These are phyloP conservation scores for Verticillium nubilum DNA, from an alignment of 2,329 filamentous ascomycete species.

Conservation along the genomic window DNA sequence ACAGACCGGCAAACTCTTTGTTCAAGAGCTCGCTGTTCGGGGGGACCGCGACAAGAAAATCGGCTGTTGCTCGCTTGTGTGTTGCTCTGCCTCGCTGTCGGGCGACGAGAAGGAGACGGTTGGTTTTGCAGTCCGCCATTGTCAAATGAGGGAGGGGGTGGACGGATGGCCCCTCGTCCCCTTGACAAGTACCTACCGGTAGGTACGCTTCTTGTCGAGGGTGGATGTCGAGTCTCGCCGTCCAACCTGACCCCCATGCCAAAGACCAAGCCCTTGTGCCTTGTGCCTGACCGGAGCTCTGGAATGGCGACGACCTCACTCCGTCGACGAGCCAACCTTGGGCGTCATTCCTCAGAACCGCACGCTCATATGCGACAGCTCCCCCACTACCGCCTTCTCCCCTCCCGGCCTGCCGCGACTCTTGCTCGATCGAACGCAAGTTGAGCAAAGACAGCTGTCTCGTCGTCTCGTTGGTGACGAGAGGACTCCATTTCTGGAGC, in stretches of 20 bases:
- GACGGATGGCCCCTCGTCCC: neutral
- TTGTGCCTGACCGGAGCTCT: neutral
- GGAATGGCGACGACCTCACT: constrained; percentile 11
- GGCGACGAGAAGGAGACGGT: neutral
- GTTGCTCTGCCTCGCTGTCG: neutral
- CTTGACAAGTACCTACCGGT: neutral
- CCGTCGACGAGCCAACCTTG: constrained; percentile 9
- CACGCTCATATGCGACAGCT: neutral
- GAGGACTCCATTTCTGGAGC: neutral
- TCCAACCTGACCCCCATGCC: neutral
- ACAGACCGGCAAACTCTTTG: neutral
- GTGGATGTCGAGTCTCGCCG: neutral
- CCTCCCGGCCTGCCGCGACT: neutral
- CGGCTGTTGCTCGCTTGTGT: too few relatives aligned
- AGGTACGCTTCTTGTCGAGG: neutral
- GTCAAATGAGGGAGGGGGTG: neutral
- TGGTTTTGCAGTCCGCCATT: neutral
- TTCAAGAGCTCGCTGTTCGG: too few relatives aligned
- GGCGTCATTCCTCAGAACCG: constrained; percentile 9
- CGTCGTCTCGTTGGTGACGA: neutral
- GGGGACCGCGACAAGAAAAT: too few relatives aligned
- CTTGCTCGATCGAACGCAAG: neutral
- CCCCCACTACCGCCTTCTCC: neutral
- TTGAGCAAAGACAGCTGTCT: neutral
- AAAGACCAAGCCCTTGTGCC: neutral